Conservation (phyloP, 1,284 basidiomycete genomes). For the Neotropicomus parvogracilis region DNA sequence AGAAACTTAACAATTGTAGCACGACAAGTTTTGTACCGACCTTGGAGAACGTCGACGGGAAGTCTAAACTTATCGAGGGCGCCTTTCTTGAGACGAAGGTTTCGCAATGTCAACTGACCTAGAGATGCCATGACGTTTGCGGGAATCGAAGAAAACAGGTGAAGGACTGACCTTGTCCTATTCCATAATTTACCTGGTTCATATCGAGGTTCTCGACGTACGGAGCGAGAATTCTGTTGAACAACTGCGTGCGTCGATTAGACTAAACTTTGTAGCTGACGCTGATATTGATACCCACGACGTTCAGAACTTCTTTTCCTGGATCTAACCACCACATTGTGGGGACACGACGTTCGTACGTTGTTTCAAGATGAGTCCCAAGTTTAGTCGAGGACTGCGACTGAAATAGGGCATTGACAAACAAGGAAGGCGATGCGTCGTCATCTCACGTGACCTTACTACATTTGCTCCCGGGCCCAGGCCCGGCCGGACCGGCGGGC, state of each 20-base stretch:
- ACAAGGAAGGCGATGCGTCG: constrained; percentile 23
- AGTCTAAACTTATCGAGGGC: constrained; percentile 95
- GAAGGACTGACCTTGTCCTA: constrained; percentile 70
- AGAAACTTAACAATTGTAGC: neutral
- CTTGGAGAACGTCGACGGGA: constrained; percentile 95
- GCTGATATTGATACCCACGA: constrained; percentile 42
- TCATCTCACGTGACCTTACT: constrained; percentile 31
- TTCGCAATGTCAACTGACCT: constrained; percentile 84
- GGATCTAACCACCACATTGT: constrained; percentile 79
- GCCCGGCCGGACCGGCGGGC: neutral
- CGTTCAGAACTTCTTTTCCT: constrained; percentile 73
- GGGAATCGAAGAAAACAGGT: neutral
- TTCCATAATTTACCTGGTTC: constrained; percentile 92
- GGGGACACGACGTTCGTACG: constrained; percentile 14
- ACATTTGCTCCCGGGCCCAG: neutral
- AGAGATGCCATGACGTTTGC: constrained; percentile 10
- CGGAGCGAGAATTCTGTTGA: constrained; percentile 90
- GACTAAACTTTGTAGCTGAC: neutral
- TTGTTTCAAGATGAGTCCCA: too few relatives aligned
- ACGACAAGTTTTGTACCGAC: constrained; percentile 35
- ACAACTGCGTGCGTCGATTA: constrained; percentile 48
- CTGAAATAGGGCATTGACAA: constrained; percentile 34
- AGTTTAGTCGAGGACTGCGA: constrained; percentile 1
- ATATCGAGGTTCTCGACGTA: constrained; percentile 98
- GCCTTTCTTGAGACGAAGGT: constrained; percentile 87